Conservation (phyloP, 2,329 filamentous ascomycete genomes). For the Pyrenophora tritici-repentis region DNA sequence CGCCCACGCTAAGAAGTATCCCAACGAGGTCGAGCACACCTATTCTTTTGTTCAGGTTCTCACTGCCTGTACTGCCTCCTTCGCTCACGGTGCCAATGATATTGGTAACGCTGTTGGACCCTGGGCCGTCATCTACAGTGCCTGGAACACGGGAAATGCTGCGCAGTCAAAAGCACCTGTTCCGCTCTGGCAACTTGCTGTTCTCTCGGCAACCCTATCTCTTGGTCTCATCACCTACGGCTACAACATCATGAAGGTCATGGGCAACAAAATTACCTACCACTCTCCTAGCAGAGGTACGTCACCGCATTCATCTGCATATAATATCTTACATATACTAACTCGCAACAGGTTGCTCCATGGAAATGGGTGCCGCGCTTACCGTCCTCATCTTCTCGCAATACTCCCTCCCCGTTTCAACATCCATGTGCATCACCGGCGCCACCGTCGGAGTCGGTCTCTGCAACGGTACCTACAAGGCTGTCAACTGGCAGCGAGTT, state of each 20-base stretch:
- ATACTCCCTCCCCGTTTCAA: conserved; percentile 75
- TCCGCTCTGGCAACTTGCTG: conserved; percentile 76
- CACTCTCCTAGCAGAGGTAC: conserved; percentile 61
- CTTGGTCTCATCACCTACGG: conserved; percentile 73
- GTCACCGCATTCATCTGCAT: background rate
- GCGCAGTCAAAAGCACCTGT: conserved; percentile 67
- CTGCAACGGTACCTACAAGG: conserved; percentile 72
- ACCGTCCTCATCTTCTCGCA: conserved; percentile 78
- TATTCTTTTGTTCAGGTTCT: conserved; percentile 59
- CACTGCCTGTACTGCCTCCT: conserved; percentile 49
- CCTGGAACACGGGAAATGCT: conserved; percentile 63
- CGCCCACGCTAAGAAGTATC: conserved; percentile 47
- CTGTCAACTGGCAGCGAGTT: conserved; percentile 75
- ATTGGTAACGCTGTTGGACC: conserved; percentile 47
- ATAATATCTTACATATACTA: conserved; percentile 6
- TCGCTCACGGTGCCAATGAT: conserved; percentile 74
- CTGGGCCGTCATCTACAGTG: conserved; percentile 46
- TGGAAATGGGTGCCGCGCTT: conserved; percentile 80
- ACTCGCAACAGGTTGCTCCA: conserved; percentile 59
- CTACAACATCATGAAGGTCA: conserved; percentile 86
- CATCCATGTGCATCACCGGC: conserved; percentile 72
- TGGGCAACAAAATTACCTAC: conserved; percentile 81
- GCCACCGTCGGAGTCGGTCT: conserved; percentile 78
- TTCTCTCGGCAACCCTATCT: conserved; percentile 67
- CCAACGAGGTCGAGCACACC: conserved; percentile 47